Percentiles rank a stretch among this genome's conserved stretches.
Evolutionary conservation across 768 basidiomycete genomes (phyloP).

Genomic region (Hygrocybe coccinea): DNA sequence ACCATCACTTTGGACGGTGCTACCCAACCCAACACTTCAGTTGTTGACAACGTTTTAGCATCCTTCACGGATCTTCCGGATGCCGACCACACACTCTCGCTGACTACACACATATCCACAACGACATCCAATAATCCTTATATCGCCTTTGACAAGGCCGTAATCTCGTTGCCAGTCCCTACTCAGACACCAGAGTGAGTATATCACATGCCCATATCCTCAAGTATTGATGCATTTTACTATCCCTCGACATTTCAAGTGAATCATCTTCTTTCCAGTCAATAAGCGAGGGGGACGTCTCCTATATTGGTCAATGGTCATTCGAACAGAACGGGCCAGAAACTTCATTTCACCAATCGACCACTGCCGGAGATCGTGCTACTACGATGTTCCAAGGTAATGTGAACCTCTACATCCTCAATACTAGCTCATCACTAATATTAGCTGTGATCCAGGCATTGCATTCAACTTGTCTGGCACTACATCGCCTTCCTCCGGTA

Average conservation of each 20-base stretch:
- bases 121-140: conserved; percentile 29
- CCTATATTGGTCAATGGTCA: conserved; percentile 55
- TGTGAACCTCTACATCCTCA: conserved; percentile 13
- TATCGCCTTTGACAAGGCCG: conserved; percentile 55
- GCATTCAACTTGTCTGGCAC: conserved; percentile 57
- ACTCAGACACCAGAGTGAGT: conserved; percentile 34
- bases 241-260: not conserved
- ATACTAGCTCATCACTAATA: not conserved
- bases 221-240: not conserved
- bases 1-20: conserved; percentile 50
- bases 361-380: conserved; percentile 43
- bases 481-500: conserved; percentile 53
- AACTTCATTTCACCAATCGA: conserved; percentile 25
- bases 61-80: conserved; percentile 44
- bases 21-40: conserved; percentile 22
- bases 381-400: conserved; percentile 44
- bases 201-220: not conserved
- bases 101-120: conserved; percentile 38
- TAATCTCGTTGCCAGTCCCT: conserved; percentile 40
- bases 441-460: conserved; percentile 41
- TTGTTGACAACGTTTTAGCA: conserved; percentile 42
- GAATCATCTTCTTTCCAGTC: not conserved
- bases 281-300: not conserved
- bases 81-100: conserved; percentile 48
- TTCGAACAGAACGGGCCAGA: conserved; percentile 19